A percentile compares a stretch with the other conserved stretches of the same genome.
Conservation (phyloP, 257 asterid genomes). For the Eustoma russellianum region DNA sequence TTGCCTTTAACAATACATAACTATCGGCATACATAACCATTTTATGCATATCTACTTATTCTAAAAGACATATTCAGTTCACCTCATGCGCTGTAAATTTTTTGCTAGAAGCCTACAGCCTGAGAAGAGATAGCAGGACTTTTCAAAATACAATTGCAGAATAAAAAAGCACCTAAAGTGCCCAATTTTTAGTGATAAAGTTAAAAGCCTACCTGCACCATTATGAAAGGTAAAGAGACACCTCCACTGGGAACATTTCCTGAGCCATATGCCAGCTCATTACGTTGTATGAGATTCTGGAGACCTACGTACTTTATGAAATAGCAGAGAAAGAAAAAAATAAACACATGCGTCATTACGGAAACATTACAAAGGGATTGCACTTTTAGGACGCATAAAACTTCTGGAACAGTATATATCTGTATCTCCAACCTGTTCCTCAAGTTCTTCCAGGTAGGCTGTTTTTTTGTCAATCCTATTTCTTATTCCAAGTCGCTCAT, state of each 20-base stretch:
- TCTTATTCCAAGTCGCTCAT: conserved; percentile 61
- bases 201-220: conserved; percentile 83
- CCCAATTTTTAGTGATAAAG: neutral
- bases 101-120: too few species aligned
- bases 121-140: too few species aligned
- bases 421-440: conserved; percentile 62
- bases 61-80: too few species aligned
- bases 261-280: conserved; percentile 65
- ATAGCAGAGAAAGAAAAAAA: neutral
- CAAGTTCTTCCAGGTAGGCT: conserved; percentile 84
- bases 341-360: neutral
- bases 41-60: too few species aligned
- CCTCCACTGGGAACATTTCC: conserved; percentile 96
- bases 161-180: too few species aligned
- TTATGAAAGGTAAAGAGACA: conserved; percentile 89
- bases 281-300: conserved; percentile 77
- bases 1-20: too few species aligned
- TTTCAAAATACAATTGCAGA: too few species aligned
- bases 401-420: neutral
- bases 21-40: too few species aligned
- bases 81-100: too few species aligned
- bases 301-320: conserved; percentile 56
- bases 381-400: neutral
- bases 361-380: neutral
- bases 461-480: conserved; percentile 83